A percentile compares a stretch with the other conserved stretches of the same genome.
phyloP scores from a whole-genome alignment of 2,329 filamentous ascomycete genomes.

The Mycosphaerella sp. region DNA sequence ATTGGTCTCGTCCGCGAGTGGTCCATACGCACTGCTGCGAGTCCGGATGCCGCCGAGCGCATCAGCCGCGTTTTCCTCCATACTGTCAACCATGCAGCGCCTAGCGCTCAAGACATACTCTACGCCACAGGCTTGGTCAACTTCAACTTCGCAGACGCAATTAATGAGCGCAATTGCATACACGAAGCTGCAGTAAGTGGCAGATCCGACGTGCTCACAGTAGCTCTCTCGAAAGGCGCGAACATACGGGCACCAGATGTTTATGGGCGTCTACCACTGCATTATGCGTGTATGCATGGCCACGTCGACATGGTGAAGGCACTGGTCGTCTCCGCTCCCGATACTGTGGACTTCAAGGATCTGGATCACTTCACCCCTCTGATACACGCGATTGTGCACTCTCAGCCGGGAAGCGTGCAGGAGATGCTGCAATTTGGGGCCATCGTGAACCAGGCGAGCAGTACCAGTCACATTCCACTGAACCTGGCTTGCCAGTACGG shows the following conservation, averaged over 20 bases:
- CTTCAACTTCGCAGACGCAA: slow-evolving; percentile 90
- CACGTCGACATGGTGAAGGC: slow-evolving; percentile 52
- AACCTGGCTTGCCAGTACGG: slow-evolving; percentile 95
- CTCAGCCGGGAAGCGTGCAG: slow-evolving; percentile 72
- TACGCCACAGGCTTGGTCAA: slow-evolving; percentile 78
- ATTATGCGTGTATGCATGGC: slow-evolving; percentile 95
- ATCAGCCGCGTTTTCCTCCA: slow-evolving; percentile 86
- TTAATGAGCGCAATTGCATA: slow-evolving; percentile 93
- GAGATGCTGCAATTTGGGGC: slow-evolving; percentile 69
- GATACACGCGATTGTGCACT: slow-evolving; percentile 90
- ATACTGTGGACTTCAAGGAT: slow-evolving; percentile 80
- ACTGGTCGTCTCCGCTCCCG: slow-evolving; percentile 45
- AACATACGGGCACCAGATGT: slow-evolving; percentile 78
- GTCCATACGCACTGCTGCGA: slow-evolving; percentile 60
- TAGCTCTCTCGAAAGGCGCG: slow-evolving; percentile 68
- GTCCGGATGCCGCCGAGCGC: slow-evolving; percentile 61
- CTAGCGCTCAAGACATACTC: slow-evolving; percentile 67
- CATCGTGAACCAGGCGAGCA: slow-evolving; percentile 77
- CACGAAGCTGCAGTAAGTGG: slow-evolving; percentile 97
- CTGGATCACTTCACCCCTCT: slow-evolving; percentile 96
- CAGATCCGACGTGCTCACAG: slow-evolving; percentile 67
- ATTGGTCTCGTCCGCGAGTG: slow-evolving; percentile 71
- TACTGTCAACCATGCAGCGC: slow-evolving; percentile 77
- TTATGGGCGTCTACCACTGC: slow-evolving; percentile 85
- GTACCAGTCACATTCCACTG: slow-evolving; percentile 85